phyloP scores from a whole-genome alignment of 2,329 filamentous ascomycete genomes.

The Ascochyta viciae-villosae region DNA sequence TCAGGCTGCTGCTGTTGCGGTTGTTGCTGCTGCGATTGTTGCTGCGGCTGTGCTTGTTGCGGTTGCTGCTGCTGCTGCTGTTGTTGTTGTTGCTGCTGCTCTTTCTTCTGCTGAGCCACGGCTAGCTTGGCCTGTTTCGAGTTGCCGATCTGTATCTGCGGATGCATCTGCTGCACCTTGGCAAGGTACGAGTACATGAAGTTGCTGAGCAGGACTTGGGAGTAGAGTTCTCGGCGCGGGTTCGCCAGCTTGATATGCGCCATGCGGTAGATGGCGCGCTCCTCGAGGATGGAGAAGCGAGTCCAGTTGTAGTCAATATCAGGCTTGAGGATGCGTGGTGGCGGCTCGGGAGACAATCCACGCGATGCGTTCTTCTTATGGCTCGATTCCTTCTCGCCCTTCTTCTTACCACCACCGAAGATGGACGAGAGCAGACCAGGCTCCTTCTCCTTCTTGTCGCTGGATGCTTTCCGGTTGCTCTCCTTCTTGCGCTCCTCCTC shows the following conservation, averaged over 20 bases:
- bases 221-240: constrained; percentile 86
- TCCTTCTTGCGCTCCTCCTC: constrained; percentile 86
- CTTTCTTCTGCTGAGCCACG: constrained; percentile 58
- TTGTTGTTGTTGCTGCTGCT: constrained; percentile 48
- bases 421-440: constrained; percentile 87
- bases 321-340: constrained; percentile 74
- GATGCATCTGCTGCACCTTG: constrained; percentile 98
- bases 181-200: constrained; percentile 99
- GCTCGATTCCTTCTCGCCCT: constrained; percentile 74
- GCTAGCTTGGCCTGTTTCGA: constrained; percentile 72
- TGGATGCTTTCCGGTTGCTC: constrained; percentile 71
- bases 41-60: constrained; percentile 31
- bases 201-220: constrained; percentile 95
- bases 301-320: constrained; percentile 98
- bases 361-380: constrained; percentile 77
- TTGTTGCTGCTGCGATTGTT: constrained; percentile 13
- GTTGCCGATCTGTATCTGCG: constrained; percentile 88
- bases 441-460: constrained; percentile 89
- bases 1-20: constrained; percentile 40
- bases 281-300: constrained; percentile 91
- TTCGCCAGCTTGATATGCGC: constrained; percentile 99
- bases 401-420: constrained; percentile 90
- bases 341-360: constrained; percentile 78
- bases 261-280: constrained; percentile 97
- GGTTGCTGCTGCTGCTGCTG: constrained; percentile 55